Evolutionary conservation across 371 early-diverging fungal genomes (phyloP).

Genomic region (Rhizopus microsporus): DNA sequence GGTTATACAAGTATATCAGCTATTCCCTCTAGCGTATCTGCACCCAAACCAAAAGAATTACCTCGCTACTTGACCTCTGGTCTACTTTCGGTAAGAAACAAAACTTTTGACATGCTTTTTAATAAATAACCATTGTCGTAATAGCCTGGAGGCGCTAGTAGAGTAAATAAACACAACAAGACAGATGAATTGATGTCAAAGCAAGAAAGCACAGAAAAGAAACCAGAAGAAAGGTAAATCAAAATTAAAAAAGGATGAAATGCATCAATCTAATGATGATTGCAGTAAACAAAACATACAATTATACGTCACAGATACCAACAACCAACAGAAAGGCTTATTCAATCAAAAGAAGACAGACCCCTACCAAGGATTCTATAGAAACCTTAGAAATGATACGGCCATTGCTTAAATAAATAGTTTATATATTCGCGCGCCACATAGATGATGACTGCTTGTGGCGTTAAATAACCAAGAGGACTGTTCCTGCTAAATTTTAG

Average conservation of each 20-base stretch:
- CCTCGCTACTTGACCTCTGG: slow-evolving; percentile 13
- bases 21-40: slow-evolving; percentile 1
- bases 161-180: too few species aligned
- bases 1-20: not conserved
- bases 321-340: not conserved
- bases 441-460: too few species aligned
- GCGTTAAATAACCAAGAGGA: too few species aligned
- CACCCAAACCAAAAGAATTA: slow-evolving; percentile 8
- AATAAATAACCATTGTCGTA: too few species aligned
- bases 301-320: not conserved
- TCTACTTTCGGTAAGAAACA: not conserved
- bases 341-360: slow-evolving; percentile 1
- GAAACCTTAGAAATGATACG: slow-evolving; percentile 3
- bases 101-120: not conserved
- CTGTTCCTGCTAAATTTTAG: too few species aligned
- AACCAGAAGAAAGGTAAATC: too few species aligned
- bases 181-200: too few species aligned
- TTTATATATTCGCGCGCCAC: too few species aligned
- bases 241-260: too few species aligned
- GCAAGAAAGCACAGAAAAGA: too few species aligned
- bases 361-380: not conserved
- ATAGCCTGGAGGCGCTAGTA: not conserved
- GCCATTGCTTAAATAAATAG: slow-evolving; percentile 12
- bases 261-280: not conserved
- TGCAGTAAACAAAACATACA: not conserved